Evolutionary conservation across 2,329 filamentous ascomycete genomes (phyloP).

Genomic region (Sarocladium kiliense): DNA sequence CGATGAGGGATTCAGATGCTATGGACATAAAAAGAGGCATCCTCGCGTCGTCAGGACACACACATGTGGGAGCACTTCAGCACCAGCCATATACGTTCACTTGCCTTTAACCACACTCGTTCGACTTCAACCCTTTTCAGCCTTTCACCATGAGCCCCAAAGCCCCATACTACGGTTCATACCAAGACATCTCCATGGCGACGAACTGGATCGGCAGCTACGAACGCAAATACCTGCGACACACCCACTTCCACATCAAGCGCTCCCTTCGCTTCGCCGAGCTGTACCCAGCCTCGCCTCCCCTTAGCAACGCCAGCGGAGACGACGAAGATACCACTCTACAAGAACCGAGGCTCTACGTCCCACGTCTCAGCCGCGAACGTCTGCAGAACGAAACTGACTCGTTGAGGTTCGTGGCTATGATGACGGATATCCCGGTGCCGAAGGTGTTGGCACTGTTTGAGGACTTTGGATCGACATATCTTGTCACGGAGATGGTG

Average conservation of each 20-base stretch:
- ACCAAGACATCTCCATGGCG: neutral
- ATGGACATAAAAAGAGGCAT: too few relatives aligned
- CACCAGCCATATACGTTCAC: neutral
- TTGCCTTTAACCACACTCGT: too few relatives aligned
- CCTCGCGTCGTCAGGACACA: too few relatives aligned
- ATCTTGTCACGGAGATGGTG: conserved; percentile 24
- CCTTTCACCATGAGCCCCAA: neutral
- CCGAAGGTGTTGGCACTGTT: conserved; percentile 20
- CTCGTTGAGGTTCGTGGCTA: conserved; percentile 18
- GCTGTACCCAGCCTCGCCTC: neutral
- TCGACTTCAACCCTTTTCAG: neutral
- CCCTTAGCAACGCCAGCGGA: neutral
- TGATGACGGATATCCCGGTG: conserved; percentile 23
- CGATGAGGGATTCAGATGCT: too few relatives aligned
- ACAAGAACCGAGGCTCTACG: conserved; percentile 14
- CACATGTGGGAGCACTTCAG: too few relatives aligned
- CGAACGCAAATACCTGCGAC: neutral
- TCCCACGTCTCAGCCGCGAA: conserved; percentile 23
- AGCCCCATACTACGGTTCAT: neutral
- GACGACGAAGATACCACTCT: neutral
- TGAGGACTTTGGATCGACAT: conserved; percentile 25
- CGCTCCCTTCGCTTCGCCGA: neutral
- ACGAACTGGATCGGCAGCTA: neutral
- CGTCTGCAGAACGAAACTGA: conserved; percentile 24
- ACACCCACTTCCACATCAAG: neutral